Percentiles rank a stretch among this genome's conserved stretches.
Evolutionary conservation across 768 basidiomycete species (phyloP).

Genomic region (Mycena alexandri): DNA sequence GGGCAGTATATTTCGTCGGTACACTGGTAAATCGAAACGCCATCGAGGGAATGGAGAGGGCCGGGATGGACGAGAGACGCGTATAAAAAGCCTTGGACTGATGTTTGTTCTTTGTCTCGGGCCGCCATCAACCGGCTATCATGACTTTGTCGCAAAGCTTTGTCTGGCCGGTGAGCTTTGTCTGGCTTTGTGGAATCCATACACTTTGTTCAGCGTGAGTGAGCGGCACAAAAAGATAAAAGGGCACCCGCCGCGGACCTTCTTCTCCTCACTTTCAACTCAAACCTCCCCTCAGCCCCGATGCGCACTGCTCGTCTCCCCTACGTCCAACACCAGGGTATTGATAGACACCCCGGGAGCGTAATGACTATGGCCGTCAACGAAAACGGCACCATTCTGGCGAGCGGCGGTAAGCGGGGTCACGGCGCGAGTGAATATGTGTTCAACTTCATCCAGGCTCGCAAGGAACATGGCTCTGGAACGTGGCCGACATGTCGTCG

Average conservation of each 20-base stretch:
- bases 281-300: background rate
- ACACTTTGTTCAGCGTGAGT: background rate
- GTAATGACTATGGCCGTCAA: slow-evolving; percentile 7
- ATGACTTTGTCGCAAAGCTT: background rate
- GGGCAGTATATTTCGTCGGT: slow-evolving; percentile 8
- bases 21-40: background rate
- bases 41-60: slow-evolving; percentile 9
- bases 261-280: background rate
- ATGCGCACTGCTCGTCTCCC: slow-evolving; percentile 22
- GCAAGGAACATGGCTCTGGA: too few species aligned
- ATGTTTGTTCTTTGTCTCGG: slow-evolving; percentile 7
- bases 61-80: background rate
- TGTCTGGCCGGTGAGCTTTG: slow-evolving; percentile 10
- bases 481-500: background rate
- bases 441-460: background rate
- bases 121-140: slow-evolving; percentile 1
- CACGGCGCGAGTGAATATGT: background rate
- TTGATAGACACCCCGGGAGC: too few species aligned
- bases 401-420: slow-evolving; percentile 24
- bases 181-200: background rate
- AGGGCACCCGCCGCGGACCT: background rate
- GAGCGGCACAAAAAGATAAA: background rate
- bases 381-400: slow-evolving; percentile 20
- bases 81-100: background rate
- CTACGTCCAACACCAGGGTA: slow-evolving; percentile 12